A percentile compares a stretch with the other conserved stretches of the same genome.
phyloP scores from a whole-genome alignment of 805 yeast genomes.

The Torulaspora indica region DNA sequence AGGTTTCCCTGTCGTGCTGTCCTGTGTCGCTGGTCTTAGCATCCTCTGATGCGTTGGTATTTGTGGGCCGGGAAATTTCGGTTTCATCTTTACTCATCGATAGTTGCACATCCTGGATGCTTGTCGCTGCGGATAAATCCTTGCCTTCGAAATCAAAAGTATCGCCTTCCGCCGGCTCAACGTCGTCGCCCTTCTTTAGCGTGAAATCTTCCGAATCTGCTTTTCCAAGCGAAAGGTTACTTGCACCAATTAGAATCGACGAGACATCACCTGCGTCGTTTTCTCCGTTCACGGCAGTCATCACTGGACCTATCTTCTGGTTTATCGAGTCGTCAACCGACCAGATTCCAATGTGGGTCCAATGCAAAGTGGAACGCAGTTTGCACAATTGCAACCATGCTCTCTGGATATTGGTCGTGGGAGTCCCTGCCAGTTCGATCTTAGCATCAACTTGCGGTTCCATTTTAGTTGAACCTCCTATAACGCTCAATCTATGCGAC shows the following conservation, averaged over 20 bases:
- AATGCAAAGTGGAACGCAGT: slow-evolving; percentile 68
- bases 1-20: background rate
- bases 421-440: slow-evolving; percentile 23
- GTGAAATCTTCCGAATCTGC: slow-evolving; percentile 6
- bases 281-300: slow-evolving; percentile 7
- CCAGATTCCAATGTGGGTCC: slow-evolving; percentile 83
- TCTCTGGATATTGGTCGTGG: slow-evolving; percentile 39
- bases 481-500: slow-evolving; percentile 28
- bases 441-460: slow-evolving; percentile 16
- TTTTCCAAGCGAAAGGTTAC: background rate
- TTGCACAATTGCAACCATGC: slow-evolving; percentile 63
- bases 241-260: background rate
- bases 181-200: slow-evolving; percentile 11
- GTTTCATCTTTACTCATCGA: background rate
- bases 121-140: slow-evolving; percentile 1
- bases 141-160: slow-evolving; percentile 25
- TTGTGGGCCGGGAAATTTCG: background rate
- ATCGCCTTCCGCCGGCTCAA: slow-evolving; percentile 12
- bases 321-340: slow-evolving; percentile 40
- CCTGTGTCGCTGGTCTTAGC: background rate
- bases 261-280: slow-evolving; percentile 3
- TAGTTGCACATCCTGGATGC: background rate
- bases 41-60: background rate
- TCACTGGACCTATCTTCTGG: slow-evolving; percentile 28
- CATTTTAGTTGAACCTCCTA: slow-evolving; percentile 23